Percentiles rank a stretch among this genome's conserved stretches.
Evolutionary conservation across 2,329 filamentous ascomycete genomes (phyloP).

Genomic region (Lecanicillium sp.): DNA sequence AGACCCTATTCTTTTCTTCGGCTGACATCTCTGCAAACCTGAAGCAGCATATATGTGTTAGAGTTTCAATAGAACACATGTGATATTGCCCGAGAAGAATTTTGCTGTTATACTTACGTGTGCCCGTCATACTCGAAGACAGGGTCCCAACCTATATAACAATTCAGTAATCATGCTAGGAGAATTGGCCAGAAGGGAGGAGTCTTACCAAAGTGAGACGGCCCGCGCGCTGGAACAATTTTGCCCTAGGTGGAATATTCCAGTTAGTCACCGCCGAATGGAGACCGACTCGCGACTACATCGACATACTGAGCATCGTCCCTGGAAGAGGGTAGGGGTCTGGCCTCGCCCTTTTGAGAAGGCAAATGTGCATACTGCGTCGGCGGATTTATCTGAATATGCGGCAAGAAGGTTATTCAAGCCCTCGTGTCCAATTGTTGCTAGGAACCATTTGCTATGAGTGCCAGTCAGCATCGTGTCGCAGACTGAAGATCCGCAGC

Average conservation of each 20-base stretch:
- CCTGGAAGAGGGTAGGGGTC: constrained; percentile 84
- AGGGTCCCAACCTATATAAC: constrained; percentile 87
- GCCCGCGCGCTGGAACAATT: constrained; percentile 78
- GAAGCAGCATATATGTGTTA: not conserved
- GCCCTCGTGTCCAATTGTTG: constrained; percentile 71
- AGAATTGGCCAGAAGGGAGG: no score
- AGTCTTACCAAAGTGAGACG: constrained; percentile 75
- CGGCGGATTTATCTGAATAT: constrained; percentile 83
- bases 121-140: constrained; percentile 90
- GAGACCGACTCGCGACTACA: not conserved
- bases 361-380: constrained; percentile 93
- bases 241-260: constrained; percentile 41
- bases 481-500: no score
- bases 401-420: constrained; percentile 85
- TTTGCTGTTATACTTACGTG: constrained; percentile 45
- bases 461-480: not conserved
- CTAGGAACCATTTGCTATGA: constrained; percentile 85
- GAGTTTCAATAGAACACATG: not conserved
- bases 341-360: constrained; percentile 81
- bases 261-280: constrained; percentile 2
- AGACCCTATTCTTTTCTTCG: constrained; percentile 80
- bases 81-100: not conserved
- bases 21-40: constrained; percentile 94
- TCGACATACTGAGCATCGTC: constrained; percentile 65
- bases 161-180: not conserved